Evolutionary conservation across 371 early-diverging fungal species (phyloP).

Genomic region (Actinomucor elegans): DNA sequence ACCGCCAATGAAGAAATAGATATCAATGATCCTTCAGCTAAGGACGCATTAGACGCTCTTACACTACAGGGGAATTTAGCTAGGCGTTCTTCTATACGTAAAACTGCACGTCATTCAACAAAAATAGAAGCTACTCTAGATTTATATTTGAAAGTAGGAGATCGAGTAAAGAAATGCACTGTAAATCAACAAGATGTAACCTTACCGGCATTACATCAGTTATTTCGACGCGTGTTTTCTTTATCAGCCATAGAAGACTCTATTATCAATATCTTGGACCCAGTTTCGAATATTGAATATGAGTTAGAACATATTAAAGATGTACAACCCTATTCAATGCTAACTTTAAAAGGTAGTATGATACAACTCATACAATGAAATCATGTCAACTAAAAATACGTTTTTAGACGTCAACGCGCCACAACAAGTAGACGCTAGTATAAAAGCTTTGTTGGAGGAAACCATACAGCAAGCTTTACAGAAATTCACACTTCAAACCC

Average conservation of each 20-base stretch:
- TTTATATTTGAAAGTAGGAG: constrained; percentile 51
- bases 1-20: constrained; percentile 24
- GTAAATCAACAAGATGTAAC: constrained; percentile 33
- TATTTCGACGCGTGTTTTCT: constrained; percentile 50
- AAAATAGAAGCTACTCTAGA: neutral
- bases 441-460: constrained; percentile 7
- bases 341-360: constrained; percentile 56
- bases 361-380: constrained; percentile 10
- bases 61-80: constrained; percentile 27
- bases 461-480: neutral
- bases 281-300: constrained; percentile 50
- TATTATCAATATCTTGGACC: constrained; percentile 57
- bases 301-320: constrained; percentile 62
- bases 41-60: constrained; percentile 26
- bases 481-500: neutral
- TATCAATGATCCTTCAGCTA: constrained; percentile 30
- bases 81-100: constrained; percentile 28
- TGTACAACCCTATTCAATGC: constrained; percentile 51
- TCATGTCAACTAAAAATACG: neutral
- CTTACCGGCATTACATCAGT: constrained; percentile 35
- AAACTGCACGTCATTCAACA: constrained; percentile 12
- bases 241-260: constrained; percentile 5
- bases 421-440: too few relatives aligned
- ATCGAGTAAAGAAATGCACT: constrained; percentile 47
- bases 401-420: too few relatives aligned